Evolutionary conservation across 805 yeast species (phyloP), one percentile per base, ranked within the genome.

Genomic region (Ogataea pilisensis): DNA sequence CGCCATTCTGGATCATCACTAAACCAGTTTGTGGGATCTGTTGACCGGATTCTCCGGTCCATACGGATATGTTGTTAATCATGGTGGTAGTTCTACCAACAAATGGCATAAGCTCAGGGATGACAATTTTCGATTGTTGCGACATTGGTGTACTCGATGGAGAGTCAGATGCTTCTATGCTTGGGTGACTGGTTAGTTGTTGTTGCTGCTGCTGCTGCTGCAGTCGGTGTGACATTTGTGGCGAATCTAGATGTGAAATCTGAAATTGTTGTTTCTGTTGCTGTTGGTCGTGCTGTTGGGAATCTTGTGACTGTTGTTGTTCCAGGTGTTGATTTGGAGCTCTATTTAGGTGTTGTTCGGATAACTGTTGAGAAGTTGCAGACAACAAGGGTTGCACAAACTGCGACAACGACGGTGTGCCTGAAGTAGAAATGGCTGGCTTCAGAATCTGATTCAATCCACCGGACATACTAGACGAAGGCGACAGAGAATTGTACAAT

Each of bases 11-110:
- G 19, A 58, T 45, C 51, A 54, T 55, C 13, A 53, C 55, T 24
- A 62, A 45, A 2, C 68, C 66, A 3, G 65, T 60, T 41, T 62
- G 65, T 12, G 65, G 67, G 17, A 64, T 57, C 44, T 64, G 68
- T 41, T 65, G 71, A 27, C 71, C 72, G 26, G 66, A 60, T 43
- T 68, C 72, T 16, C 72, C 76, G 0, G 82, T 77, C 84, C 84
- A 78, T 1, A 72, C 73, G 0, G 80, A 75, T 28, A 78, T 78
- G 49, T 77, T 76, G 51, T 68, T 76, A 50, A 78, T 78, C 84
- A 78, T 78, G 25, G 72, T 72, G 31, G 75, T 76, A 1, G 82
- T 73, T 20, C 80, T 69, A 12, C 72, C 75, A 24, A 59, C 65
- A 48, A 65, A 63, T 21, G 66, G 66, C 31, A 61, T 44, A 24